Conservation (phyloP, 176 grass and related monocot genomes). For the Lolium multiflorum region DNA sequence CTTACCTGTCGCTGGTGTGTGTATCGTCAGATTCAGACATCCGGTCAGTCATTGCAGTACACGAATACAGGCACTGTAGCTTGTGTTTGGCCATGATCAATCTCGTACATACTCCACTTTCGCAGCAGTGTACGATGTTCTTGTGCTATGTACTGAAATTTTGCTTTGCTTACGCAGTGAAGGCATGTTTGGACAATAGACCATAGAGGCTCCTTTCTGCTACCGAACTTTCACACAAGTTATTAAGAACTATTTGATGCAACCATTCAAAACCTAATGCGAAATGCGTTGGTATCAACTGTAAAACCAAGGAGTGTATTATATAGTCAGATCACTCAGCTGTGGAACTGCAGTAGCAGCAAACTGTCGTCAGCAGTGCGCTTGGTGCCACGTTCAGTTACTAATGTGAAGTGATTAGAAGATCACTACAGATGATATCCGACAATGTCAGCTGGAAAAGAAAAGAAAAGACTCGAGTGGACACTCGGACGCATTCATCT, state of each 20-base stretch:
- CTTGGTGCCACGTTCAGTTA: not conserved
- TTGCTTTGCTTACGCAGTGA: not conserved
- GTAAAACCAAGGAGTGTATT: not conserved
- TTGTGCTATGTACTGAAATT: not conserved
- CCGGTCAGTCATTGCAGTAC: not conserved
- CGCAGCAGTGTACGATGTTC: not conserved
- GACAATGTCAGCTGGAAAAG: not conserved
- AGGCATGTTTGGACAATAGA: not conserved
- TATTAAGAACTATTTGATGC: not conserved
- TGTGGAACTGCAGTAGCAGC: not conserved
- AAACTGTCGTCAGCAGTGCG: not conserved
- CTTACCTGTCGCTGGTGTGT: not conserved
- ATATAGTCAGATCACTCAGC: too few relatives aligned
- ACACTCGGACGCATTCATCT: not conserved
- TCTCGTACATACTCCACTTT: not conserved
- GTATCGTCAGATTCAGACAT: not conserved
- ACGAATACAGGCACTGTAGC: not conserved
- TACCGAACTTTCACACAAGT: not conserved
- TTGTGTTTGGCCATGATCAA: not conserved
- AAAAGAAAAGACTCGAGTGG: not conserved
- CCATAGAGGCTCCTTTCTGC: not conserved
- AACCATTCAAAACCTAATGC: not conserved
- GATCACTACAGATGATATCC: not conserved
- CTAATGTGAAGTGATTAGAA: not conserved
- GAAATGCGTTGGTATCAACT: not conserved